Base-by-base conservation (phyloP, 2,329 filamentous ascomycete species). In the Xylariaceae sp. region DNA sequence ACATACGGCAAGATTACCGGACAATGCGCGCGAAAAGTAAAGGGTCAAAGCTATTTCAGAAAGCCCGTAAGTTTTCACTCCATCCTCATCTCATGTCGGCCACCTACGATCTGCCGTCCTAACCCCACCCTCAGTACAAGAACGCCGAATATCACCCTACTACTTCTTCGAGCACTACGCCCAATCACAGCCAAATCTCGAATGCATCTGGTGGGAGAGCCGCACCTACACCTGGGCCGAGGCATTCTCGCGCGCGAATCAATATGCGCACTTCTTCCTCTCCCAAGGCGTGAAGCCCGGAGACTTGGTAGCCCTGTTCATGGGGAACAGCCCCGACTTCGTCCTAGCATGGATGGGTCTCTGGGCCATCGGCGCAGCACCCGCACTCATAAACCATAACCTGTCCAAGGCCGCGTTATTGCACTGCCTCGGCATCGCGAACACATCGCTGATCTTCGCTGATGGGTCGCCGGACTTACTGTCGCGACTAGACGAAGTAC, bases 361-460 rank as follows among this genome's bases (percentile, higher is more conserved):
- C 3, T 79, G 80, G 74, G 76, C 81, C 10, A 78, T 89, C 48
- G 86, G 86, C 3, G 81, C 81, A 12, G 83, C 82, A 0, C 86
- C 86, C 0, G 85, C 86, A 0, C 77, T 86, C 66, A 84, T 89
- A 63, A 89, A 89, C 63, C 81, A 85, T 63, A 84, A 89, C 60
- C 70, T 89, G 7, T 73, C 76, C 7, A 81, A 79, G 0, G 77
- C 83, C 55, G 79, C 83, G 1, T 66, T 89, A 55, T 59, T 87
- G 41, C 85, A 89, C 65, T 88, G 83, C 47, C 62, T 89, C 33
- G 75, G 73, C 52, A 74, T 86, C 45, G 80, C 78, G 43, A 74
- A 74, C 4, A 73, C 81, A 3, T 75, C 69, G 39, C 52, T 86
- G 35, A 61, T 87, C 3, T 62, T 87, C 1, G 77, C 85, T 9